These are phyloP conservation scores for Alternaria sp. DNA, from an alignment of 2,329 filamentous ascomycete genomes.

Conservation along the genomic window DNA sequence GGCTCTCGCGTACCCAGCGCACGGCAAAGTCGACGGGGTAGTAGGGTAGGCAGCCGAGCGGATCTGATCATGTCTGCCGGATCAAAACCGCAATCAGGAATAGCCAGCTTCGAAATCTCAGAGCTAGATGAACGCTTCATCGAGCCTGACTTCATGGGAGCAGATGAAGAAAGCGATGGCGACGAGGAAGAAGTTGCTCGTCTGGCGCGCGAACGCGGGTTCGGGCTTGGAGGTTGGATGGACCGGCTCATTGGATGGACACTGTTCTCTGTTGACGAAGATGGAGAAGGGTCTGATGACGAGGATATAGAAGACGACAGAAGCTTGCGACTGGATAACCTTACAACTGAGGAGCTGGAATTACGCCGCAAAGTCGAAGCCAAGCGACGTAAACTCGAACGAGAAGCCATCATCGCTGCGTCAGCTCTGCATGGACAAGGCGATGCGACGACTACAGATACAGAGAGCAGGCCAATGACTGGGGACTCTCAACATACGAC, in stretches of 20 bases:
- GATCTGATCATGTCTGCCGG: slow-evolving; percentile 50
- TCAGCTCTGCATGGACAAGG: slow-evolving; percentile 26
- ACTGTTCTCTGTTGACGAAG: slow-evolving; percentile 63
- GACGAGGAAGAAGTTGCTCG: slow-evolving; percentile 64
- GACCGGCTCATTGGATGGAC: slow-evolving; percentile 67
- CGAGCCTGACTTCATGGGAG: slow-evolving; percentile 62
- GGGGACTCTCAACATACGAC: slow-evolving; percentile 24
- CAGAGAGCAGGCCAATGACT: slow-evolving; percentile 25
- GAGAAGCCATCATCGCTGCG: slow-evolving; percentile 48
- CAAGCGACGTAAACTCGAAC: slow-evolving; percentile 47
- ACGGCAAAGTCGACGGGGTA: slow-evolving; percentile 47
- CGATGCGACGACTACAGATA: slow-evolving; percentile 19
- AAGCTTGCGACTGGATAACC: slow-evolving; percentile 33
- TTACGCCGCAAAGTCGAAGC: slow-evolving; percentile 51
- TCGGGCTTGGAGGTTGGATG: slow-evolving; percentile 65
- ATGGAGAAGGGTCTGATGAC: slow-evolving; percentile 49
- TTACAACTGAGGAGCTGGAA: slow-evolving; percentile 50
- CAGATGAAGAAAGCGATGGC: slow-evolving; percentile 52
- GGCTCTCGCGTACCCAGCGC: slow-evolving; percentile 53
- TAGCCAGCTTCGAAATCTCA: slow-evolving; percentile 44
- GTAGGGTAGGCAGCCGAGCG: slow-evolving; percentile 46
- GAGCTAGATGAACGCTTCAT: slow-evolving; percentile 37
- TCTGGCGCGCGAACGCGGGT: slow-evolving; percentile 61
- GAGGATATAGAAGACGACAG: slow-evolving; percentile 44
- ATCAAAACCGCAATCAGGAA: slow-evolving; percentile 28